phyloP scores from a whole-genome alignment of 2,329 filamentous ascomycete species.

The Pyrenophora seminiperda region DNA sequence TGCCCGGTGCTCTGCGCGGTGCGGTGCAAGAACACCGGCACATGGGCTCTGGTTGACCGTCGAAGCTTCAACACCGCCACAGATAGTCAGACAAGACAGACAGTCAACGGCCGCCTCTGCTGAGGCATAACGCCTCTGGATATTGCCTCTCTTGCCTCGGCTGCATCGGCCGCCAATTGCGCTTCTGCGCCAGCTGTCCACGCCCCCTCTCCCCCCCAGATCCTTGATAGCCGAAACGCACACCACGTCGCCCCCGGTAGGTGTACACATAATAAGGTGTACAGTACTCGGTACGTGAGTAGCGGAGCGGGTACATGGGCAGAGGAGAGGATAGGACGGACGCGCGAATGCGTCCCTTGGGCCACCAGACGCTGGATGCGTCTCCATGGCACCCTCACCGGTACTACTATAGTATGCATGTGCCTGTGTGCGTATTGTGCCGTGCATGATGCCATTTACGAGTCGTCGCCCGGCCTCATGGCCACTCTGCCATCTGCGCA shows the following conservation, averaged over 20 bases:
- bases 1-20: background rate
- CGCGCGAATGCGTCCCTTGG: constrained; percentile 12
- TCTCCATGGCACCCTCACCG: constrained; percentile 10
- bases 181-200: constrained; percentile 12
- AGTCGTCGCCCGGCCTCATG: no score
- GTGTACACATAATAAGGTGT: no score
- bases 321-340: constrained; percentile 21
- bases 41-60: no score
- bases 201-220: constrained; percentile 19
- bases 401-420: no score
- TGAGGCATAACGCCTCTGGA: constrained; percentile 6
- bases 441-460: constrained; percentile 4
- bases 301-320: constrained; percentile 29
- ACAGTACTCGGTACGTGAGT: no score
- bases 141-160: constrained; percentile 15
- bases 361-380: constrained; percentile 31
- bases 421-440: no score
- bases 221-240: constrained; percentile 35
- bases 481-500: no score
- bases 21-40: constrained; percentile 20
- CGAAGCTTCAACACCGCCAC: background rate
- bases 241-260: constrained; percentile 39
- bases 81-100: background rate
- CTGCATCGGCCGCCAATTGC: constrained; percentile 26
- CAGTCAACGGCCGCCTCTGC: background rate